Evolutionary conservation across 768 basidiomycete genomes (phyloP).

Genomic region (Tephrocybe sp.): DNA sequence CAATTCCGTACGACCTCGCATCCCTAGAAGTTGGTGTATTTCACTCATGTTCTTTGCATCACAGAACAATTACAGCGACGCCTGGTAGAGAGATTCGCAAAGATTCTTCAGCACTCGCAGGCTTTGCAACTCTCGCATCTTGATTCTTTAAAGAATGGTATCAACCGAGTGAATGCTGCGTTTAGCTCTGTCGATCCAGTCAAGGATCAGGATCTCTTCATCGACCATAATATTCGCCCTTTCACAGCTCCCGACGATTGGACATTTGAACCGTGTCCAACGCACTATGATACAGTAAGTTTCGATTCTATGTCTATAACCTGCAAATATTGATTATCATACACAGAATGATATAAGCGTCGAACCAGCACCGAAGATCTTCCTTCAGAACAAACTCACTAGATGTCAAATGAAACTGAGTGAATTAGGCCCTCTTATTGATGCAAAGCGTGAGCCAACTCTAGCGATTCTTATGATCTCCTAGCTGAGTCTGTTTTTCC

Average conservation of each 20-base stretch:
- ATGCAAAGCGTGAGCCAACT: conserved; percentile 53
- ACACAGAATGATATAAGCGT: conserved; percentile 56
- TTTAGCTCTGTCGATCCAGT: conserved; percentile 51
- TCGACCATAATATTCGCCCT: conserved; percentile 64
- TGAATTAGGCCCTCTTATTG: conserved; percentile 56
- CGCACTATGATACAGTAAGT: conserved; percentile 73
- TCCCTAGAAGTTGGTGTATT: neutral
- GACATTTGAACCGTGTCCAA: conserved; percentile 71
- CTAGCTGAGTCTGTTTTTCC: conserved; percentile 9
- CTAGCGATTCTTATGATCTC: neutral
- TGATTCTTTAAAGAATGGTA: conserved; percentile 50
- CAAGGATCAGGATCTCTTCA: conserved; percentile 69
- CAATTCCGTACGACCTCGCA: conserved; percentile 52
- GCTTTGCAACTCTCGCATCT: conserved; percentile 56
- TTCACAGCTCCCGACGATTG: conserved; percentile 67
- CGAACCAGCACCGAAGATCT: conserved; percentile 70
- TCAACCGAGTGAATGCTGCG: conserved; percentile 42
- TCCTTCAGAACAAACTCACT: conserved; percentile 76
- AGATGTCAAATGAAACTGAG: conserved; percentile 57
- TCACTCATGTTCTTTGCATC: neutral
- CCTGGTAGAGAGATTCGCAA: conserved; percentile 52
- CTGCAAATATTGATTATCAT: neutral
- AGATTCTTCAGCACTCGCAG: conserved; percentile 58
- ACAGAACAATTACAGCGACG: conserved; percentile 70
- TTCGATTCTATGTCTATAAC: neutral